phyloP scores from a whole-genome alignment of 257 asterid species.

The Primulina huaijiensis region DNA sequence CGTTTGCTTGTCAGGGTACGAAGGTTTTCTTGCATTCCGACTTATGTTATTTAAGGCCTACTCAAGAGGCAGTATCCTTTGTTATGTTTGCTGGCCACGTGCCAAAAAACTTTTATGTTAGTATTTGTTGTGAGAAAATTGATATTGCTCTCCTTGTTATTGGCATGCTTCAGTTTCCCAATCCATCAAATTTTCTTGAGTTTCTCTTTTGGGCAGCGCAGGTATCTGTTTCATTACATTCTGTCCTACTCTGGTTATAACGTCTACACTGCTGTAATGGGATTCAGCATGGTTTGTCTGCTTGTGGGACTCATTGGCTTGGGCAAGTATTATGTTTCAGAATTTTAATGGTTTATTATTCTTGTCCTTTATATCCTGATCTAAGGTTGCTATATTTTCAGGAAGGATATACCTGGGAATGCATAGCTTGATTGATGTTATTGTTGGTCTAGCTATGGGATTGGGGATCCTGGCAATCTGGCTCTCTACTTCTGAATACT shows the following conservation, averaged over 20 bases:
- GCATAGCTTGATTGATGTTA: slow-evolving; percentile 85
- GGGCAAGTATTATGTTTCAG: slow-evolving; percentile 44
- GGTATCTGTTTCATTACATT: slow-evolving; percentile 72
- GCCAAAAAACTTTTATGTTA: background rate
- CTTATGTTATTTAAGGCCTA: background rate
- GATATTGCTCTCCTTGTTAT: background rate
- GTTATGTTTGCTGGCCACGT: slow-evolving; percentile 4
- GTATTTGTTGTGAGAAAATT: slow-evolving; percentile 8
- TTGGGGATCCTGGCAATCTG: slow-evolving; percentile 66
- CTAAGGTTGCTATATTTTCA: slow-evolving; percentile 27
- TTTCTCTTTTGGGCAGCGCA: slow-evolving; percentile 33
- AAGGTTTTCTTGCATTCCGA: slow-evolving; percentile 5
- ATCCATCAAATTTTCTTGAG: slow-evolving; percentile 17
- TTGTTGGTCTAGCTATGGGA: slow-evolving; percentile 76
- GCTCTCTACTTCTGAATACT: slow-evolving; percentile 58
- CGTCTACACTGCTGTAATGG: slow-evolving; percentile 34
- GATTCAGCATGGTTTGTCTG: slow-evolving; percentile 47
- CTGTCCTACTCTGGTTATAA: slow-evolving; percentile 42
- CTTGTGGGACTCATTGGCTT: slow-evolving; percentile 67
- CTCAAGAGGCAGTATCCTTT: background rate
- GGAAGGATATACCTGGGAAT: slow-evolving; percentile 95
- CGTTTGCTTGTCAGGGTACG: slow-evolving; percentile 89
- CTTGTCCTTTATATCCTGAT: slow-evolving; percentile 15
- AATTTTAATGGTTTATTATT: slow-evolving; percentile 16
- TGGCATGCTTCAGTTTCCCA: background rate